Percentiles rank a stretch among this genome's conserved stretches.
Conservation (phyloP, 352 stramenopile species). For the Pythium volutum region DNA sequence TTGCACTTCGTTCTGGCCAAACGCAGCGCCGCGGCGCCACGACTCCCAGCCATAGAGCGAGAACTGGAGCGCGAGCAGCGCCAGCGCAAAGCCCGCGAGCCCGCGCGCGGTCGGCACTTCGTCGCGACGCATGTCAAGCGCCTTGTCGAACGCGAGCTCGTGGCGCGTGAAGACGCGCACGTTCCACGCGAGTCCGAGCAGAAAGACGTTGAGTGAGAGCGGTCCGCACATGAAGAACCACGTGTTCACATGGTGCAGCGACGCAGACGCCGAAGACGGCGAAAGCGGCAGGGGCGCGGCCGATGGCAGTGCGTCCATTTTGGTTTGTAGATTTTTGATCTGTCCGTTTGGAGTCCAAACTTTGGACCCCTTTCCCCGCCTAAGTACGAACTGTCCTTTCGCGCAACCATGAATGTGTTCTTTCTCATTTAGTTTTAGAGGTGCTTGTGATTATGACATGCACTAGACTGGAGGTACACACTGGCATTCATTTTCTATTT, state of each 20-base stretch:
- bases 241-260: conserved; percentile 33
- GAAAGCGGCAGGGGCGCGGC: conserved; percentile 11
- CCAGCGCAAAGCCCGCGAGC: conserved; percentile 35
- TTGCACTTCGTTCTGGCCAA: conserved; percentile 51
- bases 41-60: conserved; percentile 51
- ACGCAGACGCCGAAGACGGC: conserved; percentile 8
- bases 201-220: conserved; percentile 61
- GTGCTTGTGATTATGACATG: neutral
- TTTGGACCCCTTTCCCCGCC: neutral
- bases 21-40: conserved; percentile 33
- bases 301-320: neutral
- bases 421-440: conserved; percentile 12
- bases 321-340: neutral
- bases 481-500: neutral
- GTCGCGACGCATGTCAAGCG: conserved; percentile 63
- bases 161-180: conserved; percentile 57
- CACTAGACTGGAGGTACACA: neutral
- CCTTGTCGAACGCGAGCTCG: conserved; percentile 58
- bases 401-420: neutral
- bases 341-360: neutral
- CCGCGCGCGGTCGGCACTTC: conserved; percentile 50
- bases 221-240: conserved; percentile 84
- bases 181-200: conserved; percentile 64
- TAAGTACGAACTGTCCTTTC: neutral
- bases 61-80: conserved; percentile 45